These are phyloP conservation scores for Ophiosphaerella herpotricha DNA, from an alignment of 2,329 filamentous ascomycete species.

Conservation along the genomic window DNA sequence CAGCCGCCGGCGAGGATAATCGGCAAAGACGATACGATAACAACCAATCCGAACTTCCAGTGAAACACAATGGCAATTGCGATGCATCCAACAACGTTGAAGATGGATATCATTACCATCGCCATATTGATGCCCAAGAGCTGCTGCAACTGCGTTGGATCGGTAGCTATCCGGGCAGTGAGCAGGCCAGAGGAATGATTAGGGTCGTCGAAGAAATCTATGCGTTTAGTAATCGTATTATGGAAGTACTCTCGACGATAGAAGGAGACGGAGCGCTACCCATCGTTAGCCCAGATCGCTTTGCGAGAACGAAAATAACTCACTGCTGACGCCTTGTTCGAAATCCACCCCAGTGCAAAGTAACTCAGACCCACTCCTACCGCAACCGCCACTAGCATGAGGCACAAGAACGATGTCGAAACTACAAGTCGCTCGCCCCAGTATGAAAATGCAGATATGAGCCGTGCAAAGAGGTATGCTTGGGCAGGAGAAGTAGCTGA, in stretches of 20 bases:
- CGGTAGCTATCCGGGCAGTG: slow-evolving; percentile 61
- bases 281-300: neutral
- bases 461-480: slow-evolving; percentile 27
- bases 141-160: slow-evolving; percentile 33
- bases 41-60: slow-evolving; percentile 86
- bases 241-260: slow-evolving; percentile 80
- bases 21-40: slow-evolving; percentile 62
- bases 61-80: slow-evolving; percentile 70
- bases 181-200: slow-evolving; percentile 86
- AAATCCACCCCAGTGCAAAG: slow-evolving; percentile 30
- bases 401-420: slow-evolving; percentile 51
- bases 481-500: slow-evolving; percentile 25
- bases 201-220: slow-evolving; percentile 86
- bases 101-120: slow-evolving; percentile 78
- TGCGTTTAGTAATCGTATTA: slow-evolving; percentile 85
- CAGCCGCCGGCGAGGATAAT: slow-evolving; percentile 79
- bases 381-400: slow-evolving; percentile 27
- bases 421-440: slow-evolving; percentile 18
- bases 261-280: slow-evolving; percentile 61
- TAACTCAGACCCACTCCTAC: slow-evolving; percentile 26
- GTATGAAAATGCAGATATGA: slow-evolving; percentile 28
- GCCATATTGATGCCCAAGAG: slow-evolving; percentile 54
- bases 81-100: slow-evolving; percentile 76
- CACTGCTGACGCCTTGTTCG: slow-evolving; percentile 28
- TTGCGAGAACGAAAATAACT: neutral